Evolutionary conservation across 169 alveolate species (phyloP).

Genomic region (Plasmodium gonderi): DNA sequence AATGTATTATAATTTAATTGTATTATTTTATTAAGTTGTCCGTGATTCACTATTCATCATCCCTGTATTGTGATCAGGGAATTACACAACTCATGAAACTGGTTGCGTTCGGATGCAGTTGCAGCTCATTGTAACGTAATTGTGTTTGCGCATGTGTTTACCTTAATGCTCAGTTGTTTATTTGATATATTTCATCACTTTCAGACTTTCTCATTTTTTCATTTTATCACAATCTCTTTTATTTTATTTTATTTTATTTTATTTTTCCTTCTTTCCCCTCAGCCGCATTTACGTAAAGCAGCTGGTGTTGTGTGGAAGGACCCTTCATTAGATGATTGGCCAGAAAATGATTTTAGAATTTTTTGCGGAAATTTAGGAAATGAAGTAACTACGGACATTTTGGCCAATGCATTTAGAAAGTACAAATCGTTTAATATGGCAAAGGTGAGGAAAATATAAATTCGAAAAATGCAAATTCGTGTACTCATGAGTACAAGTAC

Average conservation of each 20-base stretch:
- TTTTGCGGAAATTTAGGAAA: slow-evolving; percentile 98
- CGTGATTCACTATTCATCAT: no score
- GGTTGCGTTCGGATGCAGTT: neutral
- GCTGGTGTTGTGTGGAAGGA: slow-evolving; percentile 98
- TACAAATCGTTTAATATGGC: slow-evolving; percentile 95
- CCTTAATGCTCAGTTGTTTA: no score
- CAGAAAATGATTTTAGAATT: slow-evolving; percentile 96
- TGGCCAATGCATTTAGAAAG: slow-evolving; percentile 96
- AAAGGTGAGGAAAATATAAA: slow-evolving; percentile 29
- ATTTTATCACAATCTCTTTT: no score
- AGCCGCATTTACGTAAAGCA: slow-evolving; percentile 92
- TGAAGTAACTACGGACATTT: slow-evolving; percentile 97
- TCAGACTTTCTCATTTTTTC: slow-evolving; percentile 4
- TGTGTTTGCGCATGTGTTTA: neutral
- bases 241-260: no score
- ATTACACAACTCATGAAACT: neutral
- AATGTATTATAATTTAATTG: neutral
- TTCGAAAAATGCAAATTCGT: slow-evolving; percentile 3
- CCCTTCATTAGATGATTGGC: slow-evolving; percentile 97
- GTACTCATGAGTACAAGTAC: neutral
- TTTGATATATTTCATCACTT: no score
- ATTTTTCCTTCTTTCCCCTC: neutral
- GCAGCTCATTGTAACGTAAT: neutral
- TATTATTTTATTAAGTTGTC: neutral
- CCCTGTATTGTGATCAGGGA: neutral